Base-by-base conservation (phyloP, 768 basidiomycete species). In the Rhodotorula graminis region DNA sequence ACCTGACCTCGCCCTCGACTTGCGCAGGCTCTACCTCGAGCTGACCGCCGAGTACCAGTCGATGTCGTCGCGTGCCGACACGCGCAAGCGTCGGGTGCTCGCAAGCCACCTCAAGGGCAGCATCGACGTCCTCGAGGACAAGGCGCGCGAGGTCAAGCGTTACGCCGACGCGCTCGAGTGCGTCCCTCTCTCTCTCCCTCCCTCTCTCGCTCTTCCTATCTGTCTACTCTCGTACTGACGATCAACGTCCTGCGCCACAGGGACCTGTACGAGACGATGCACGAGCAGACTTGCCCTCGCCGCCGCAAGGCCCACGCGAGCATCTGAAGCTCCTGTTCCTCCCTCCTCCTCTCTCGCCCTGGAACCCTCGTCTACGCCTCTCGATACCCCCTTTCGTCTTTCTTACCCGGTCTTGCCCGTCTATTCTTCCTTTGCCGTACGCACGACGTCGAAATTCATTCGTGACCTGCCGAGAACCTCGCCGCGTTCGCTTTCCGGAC, bases 41-140 rank as follows among this genome's bases (percentile, higher is more conserved):
- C 84, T 98, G 33, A 89, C 94, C 3, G 93, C 96, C 69, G 90
- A 95, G 82, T 99, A 98, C 82, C 92, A 89, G 80, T 82, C 86
- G 21, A 90, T 97, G 86, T 91, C 93, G 78, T 87, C 93, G 3
- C 88, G 87, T 2, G 89, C 89, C 6, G 88, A 92, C 77, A 88
- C 89, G 3, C 85, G 85, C 31, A 91, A 90, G 80, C 85, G 96
- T 47, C 90, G 91, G 71, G 85, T 89, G n/a, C 84, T 97, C 29
- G 93, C 94, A 0, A 86, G 87, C 69, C 95, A 95, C 80, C 83
- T 99, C 67, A 88, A 86, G 46, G 92, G 96, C 78, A 92, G 97
- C 15, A 91, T 98, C 60, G 91, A 95, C 80, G 84, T 90, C 58
- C 84, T 99, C 52, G 96, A 98, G 78, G 87, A 88, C 77, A 97